Conservation (phyloP, 768 basidiomycete genomes). For the Glaciozyma antarctica region DNA sequence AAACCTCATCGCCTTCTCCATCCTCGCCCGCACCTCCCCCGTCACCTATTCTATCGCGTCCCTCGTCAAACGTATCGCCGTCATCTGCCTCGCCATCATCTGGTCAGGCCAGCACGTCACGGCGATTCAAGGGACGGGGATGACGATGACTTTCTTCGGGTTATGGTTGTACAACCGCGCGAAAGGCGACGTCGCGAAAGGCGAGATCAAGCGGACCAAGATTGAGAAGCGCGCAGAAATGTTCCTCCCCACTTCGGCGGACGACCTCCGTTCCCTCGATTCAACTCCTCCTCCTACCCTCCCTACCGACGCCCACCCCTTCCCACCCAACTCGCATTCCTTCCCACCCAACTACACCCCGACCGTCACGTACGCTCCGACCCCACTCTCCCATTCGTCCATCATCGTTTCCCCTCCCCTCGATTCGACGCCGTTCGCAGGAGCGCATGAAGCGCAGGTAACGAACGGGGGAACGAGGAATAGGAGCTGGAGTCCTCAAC, state of each 20-base stretch:
- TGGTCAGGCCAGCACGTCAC: conserved; percentile 90
- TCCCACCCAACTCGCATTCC: background rate
- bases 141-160: conserved; percentile 75
- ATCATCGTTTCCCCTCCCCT: no score
- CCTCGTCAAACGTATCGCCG: conserved; percentile 91
- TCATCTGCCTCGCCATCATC: conserved; percentile 92
- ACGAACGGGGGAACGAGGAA: no score
- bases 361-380: background rate
- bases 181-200: conserved; percentile 82
- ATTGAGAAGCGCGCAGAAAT: conserved; percentile 32
- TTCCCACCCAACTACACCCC: background rate
- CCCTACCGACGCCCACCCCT: conserved; percentile 1
- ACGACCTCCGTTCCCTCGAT: conserved; percentile 24
- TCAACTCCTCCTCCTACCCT: background rate
- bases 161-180: conserved; percentile 94
- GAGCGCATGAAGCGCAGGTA: no score
- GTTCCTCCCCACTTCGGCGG: conserved; percentile 27
- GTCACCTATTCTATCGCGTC: conserved; percentile 99
- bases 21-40: conserved; percentile 88
- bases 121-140: conserved; percentile 77
- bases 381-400: no score
- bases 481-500: no score
- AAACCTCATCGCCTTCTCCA: conserved; percentile 94
- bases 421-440: no score
- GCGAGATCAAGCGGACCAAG: conserved; percentile 48